These are phyloP conservation scores for Microdochium bolleyi DNA, from an alignment of 2,329 filamentous ascomycete genomes.

Conservation along the genomic window DNA sequence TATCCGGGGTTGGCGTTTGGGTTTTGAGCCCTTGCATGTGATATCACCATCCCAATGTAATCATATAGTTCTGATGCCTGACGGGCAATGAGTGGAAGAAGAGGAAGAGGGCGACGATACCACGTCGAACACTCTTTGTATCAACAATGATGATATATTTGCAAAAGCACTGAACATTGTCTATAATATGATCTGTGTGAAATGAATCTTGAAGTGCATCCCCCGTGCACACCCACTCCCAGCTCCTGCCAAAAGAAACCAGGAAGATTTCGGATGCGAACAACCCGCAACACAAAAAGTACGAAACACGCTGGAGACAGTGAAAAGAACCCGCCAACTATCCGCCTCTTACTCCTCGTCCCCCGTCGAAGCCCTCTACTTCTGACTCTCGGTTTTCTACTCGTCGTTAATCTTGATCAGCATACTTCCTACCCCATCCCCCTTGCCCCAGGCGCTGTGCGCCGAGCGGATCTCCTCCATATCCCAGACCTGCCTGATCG, in stretches of 20 bases:
- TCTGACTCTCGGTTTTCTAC: too few species aligned
- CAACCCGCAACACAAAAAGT: too few species aligned
- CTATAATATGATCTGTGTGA: too few species aligned
- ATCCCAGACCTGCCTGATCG: conserved; percentile 30
- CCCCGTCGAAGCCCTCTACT: too few species aligned
- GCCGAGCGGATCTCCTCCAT: conserved; percentile 29
- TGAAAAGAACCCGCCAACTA: too few species aligned
- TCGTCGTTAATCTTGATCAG: conserved; percentile 19
- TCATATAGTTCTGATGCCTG: background rate
- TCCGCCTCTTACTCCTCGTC: too few species aligned
- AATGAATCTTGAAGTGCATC: too few species aligned
- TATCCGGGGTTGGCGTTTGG: background rate
- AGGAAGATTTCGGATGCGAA: too few species aligned
- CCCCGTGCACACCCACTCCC: too few species aligned
- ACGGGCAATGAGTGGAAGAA: background rate
- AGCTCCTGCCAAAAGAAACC: background rate
- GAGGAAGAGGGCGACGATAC: background rate
- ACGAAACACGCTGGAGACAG: background rate
- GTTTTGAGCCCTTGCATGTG: background rate
- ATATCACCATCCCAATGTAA: background rate
- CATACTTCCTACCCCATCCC: conserved; percentile 24
- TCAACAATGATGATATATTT: too few species aligned
- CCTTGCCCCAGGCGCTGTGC: conserved; percentile 26
- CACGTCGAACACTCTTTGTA: background rate
- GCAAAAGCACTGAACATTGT: background rate